Conservation (phyloP, 2,329 filamentous ascomycete species). For the Hypoxylon sp. region DNA sequence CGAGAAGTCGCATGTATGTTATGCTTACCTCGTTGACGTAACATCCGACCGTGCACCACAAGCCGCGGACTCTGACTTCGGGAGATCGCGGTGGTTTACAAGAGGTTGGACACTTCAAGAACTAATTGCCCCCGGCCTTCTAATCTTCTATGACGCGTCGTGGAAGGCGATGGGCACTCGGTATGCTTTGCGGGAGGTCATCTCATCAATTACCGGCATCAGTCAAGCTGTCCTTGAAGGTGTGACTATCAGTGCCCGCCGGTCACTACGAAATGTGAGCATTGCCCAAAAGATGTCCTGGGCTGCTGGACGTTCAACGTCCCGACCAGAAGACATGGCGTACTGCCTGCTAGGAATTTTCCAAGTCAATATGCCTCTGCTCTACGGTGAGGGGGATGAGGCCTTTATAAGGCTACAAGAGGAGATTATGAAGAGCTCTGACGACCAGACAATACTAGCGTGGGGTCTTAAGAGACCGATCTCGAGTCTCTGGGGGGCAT, state of each 20-base stretch:
- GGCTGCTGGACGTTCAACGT: slow-evolving; percentile 10
- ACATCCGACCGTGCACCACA: not conserved
- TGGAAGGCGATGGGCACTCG: not conserved
- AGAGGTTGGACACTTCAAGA: slow-evolving; percentile 13
- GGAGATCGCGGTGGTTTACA: slow-evolving; percentile 11
- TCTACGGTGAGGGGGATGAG: slow-evolving; percentile 13
- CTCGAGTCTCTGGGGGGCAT: slow-evolving; percentile 4
- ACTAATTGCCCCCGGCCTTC: slow-evolving; percentile 2
- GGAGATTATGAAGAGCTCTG: slow-evolving; percentile 18
- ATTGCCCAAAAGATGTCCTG: slow-evolving; percentile 14
- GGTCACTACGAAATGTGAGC: slow-evolving; percentile 1
- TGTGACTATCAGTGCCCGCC: not conserved
- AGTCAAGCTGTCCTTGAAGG: not conserved
- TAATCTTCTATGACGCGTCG: slow-evolving; percentile 9
- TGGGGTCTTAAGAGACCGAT: not conserved
- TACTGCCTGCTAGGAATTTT: slow-evolving; percentile 15
- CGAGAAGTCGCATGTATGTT: slow-evolving; percentile 7
- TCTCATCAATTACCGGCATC: not conserved
- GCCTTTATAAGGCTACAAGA: slow-evolving; percentile 14
- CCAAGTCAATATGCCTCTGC: slow-evolving; percentile 13
- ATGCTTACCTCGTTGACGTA: slow-evolving; percentile 16
- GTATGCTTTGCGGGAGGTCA: not conserved
- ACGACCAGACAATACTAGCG: slow-evolving; percentile 23
- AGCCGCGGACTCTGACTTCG: not conserved
- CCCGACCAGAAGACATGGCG: slow-evolving; percentile 11